Conservation (phyloP, 176 grass and related monocot species). For the Phoenix roebelenii region DNA sequence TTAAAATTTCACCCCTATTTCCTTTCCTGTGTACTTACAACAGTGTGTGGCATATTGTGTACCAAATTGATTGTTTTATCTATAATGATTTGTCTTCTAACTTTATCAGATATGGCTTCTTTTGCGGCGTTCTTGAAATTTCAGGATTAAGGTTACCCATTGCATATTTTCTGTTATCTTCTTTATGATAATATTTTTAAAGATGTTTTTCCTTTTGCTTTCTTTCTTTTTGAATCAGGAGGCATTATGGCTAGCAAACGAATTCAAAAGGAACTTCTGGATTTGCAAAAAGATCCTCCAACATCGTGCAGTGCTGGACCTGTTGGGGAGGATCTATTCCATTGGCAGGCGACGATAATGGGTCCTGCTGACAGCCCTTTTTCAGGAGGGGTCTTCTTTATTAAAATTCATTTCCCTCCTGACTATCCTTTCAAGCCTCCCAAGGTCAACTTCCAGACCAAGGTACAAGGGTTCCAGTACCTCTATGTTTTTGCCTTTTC, state of each 20-base stretch:
- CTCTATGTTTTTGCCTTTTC: background rate
- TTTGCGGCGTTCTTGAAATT: too few species aligned
- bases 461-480: conserved; percentile 30
- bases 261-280: conserved; percentile 89
- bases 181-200: too few species aligned
- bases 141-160: too few species aligned
- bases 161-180: too few species aligned
- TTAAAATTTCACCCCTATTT: too few species aligned
- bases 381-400: conserved; percentile 71
- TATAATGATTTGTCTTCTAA: too few species aligned
- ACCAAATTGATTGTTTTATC: too few species aligned
- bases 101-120: too few species aligned
- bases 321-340: conserved; percentile 72
- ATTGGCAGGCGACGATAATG: conserved; percentile 93
- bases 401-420: conserved; percentile 87
- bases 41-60: too few species aligned
- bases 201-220: too few species aligned
- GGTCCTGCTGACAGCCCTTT: conserved; percentile 83
- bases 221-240: too few species aligned
- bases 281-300: conserved; percentile 79
- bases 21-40: too few species aligned
- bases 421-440: conserved; percentile 93
- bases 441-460: conserved; percentile 86
- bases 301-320: conserved; percentile 88
- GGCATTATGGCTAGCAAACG: conserved; percentile 71